Conservation (phyloP, 208 protist genomes). For the Acanthamoeba lenticulata region DNA sequence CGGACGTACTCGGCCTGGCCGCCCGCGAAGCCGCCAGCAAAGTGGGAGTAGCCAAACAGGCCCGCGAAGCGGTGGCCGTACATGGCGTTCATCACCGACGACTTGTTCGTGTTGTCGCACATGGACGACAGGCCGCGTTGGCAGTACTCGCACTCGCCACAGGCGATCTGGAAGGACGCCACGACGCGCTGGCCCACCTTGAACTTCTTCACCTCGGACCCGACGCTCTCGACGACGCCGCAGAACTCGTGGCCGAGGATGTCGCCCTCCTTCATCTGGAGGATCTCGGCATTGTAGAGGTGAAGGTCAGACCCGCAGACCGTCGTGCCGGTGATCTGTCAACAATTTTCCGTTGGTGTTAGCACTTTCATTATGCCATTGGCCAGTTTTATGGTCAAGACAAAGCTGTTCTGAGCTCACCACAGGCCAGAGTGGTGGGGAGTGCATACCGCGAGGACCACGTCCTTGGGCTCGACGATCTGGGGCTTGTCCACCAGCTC, state of each 20-base stretch:
- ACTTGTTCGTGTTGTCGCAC: conserved; percentile 75
- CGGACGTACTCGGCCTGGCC: conserved; percentile 76
- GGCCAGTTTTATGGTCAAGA: neutral
- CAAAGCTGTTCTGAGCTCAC: neutral
- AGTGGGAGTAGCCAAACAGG: conserved; percentile 78
- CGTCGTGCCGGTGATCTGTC: conserved; percentile 66
- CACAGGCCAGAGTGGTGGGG: neutral
- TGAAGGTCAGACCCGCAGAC: conserved; percentile 81
- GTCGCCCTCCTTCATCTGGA: conserved; percentile 75
- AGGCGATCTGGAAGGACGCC: conserved; percentile 68
- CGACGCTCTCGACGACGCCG: conserved; percentile 70
- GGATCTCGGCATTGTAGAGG: conserved; percentile 74
- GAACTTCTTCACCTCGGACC: conserved; percentile 72
- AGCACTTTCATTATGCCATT: no score
- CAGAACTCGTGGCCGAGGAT: conserved; percentile 77
- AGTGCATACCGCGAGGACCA: conserved; percentile 34
- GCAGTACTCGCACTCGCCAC: conserved; percentile 79
- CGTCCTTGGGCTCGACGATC: conserved; percentile 72
- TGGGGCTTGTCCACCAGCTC: conserved; percentile 47
- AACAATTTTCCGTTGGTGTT: neutral
- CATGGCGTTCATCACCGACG: conserved; percentile 70
- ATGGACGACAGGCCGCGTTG: conserved; percentile 45
- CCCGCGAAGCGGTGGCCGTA: conserved; percentile 76
- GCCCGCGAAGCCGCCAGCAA: conserved; percentile 68
- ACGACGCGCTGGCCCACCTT: conserved; percentile 71